A percentile compares a stretch with the other conserved stretches of the same genome.
These are phyloP conservation scores for Solanum lycopersicoides DNA, from an alignment of 257 asterid species.

Conservation along the genomic window DNA sequence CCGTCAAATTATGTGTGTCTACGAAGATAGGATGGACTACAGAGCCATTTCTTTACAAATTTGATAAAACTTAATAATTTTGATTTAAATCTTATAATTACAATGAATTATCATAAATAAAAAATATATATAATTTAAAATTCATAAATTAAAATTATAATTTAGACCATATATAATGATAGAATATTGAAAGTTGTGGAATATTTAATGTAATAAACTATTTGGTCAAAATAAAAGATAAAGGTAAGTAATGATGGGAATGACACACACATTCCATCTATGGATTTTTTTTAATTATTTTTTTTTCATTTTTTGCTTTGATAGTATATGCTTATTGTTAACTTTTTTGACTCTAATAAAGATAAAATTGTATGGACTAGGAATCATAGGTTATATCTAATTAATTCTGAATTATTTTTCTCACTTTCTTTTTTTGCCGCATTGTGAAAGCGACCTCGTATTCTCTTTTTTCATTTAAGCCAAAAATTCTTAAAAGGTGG, in stretches of 20 bases:
- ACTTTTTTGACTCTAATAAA: constrained; percentile 35
- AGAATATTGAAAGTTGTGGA: background rate
- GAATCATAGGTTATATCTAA: background rate
- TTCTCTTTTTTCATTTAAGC: background rate
- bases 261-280: constrained; percentile 19
- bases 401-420: background rate
- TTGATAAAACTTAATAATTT: background rate
- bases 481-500: background rate
- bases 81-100: background rate
- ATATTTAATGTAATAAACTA: background rate
- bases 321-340: constrained; percentile 26
- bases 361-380: background rate
- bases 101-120: background rate
- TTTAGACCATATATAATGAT: background rate
- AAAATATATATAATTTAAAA: background rate
- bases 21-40: background rate
- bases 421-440: background rate
- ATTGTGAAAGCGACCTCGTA: background rate
- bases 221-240: constrained; percentile 13
- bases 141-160: background rate
- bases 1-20: background rate
- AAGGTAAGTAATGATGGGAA: constrained; percentile 9
- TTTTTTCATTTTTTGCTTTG: background rate
- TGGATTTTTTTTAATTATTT: background rate
- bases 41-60: background rate